Evolutionary conservation across 192 early-diverging fungal species (phyloP), one percentile per base, ranked within the genome.

Genomic region (Coemansia sp.): DNA sequence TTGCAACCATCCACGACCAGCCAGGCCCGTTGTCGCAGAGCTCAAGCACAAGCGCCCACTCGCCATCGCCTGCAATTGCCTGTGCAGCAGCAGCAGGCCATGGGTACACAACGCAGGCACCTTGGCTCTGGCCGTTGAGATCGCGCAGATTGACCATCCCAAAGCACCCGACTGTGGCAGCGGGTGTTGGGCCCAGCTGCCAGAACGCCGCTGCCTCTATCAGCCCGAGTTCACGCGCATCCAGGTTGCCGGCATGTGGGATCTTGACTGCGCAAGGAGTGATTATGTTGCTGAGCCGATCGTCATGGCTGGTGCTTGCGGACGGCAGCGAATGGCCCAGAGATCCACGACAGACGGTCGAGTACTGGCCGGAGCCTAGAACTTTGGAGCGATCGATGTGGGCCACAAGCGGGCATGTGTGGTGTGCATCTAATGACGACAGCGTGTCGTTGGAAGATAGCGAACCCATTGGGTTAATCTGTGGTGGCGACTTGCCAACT

Each of bases 1-100:
- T 65, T 61, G 62, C 72, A 6, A 70, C 56, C 68, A 89, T 85
- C 85, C 84, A 89, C 66, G 76, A 70, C 87, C 87, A 89, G 62
- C 84, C 79, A 32, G 76, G 63, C 13, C 87, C 87, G 54, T 78
- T 39, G 41, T 79, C 77, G 69, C 87, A 89, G 58, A 84, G 76
- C 71, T 87, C 87, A 16, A 89, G 77, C 21, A 89, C 73, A 48
- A 87, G 59, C 10, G 70, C 74, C 86, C 84, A 85, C 40, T 83
- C 61, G 49, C 73, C 77, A 6, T 60, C 45, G 40, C 71, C 70
- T 6, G 62, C 50, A 23, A 79, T 68, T 19, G 68, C 73, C 41
- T 52, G 70, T 11, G 57, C 48, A 16, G 72, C 76, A 11, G 65
- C 81, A 6, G 59, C 58, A 9, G 69, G 69, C 76, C 76, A 84